Evolutionary conservation across 2,329 filamentous ascomycete genomes (phyloP).

Genomic region (Cordyceps militaris): DNA sequence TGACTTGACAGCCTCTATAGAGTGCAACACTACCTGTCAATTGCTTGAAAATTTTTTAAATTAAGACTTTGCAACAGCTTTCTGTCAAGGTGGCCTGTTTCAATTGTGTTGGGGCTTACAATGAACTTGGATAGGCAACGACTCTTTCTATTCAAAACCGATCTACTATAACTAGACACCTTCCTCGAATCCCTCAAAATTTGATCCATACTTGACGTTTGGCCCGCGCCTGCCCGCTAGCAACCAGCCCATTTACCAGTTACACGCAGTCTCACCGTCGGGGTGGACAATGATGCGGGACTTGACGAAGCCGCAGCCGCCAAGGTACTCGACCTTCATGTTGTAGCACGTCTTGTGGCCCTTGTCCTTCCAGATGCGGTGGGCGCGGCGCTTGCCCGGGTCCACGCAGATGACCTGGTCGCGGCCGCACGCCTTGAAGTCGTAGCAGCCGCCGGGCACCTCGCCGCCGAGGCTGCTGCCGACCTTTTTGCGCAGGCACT

Average conservation of each 20-base stretch:
- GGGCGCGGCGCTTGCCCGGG: slow-evolving; percentile 10
- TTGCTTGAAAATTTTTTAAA: too few species aligned
- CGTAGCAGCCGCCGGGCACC: slow-evolving; percentile 7
- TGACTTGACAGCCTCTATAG: too few species aligned
- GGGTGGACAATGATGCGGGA: slow-evolving; percentile 1
- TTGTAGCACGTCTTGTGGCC: slow-evolving; percentile 14
- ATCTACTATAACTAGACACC: too few species aligned
- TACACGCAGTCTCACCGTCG: background rate
- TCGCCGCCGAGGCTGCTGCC: background rate
- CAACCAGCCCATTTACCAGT: slow-evolving; percentile 12
- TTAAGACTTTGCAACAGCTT: too few species aligned
- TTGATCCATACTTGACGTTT: too few species aligned
- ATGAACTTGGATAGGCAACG: too few species aligned
- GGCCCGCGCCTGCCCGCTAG: too few species aligned
- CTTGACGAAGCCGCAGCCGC: slow-evolving; percentile 11
- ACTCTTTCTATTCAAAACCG: too few species aligned
- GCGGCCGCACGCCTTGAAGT: slow-evolving; percentile 9
- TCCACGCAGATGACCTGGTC: slow-evolving; percentile 14
- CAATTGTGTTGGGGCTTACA: too few species aligned
- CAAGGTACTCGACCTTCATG: background rate
- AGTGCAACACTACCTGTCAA: too few species aligned
- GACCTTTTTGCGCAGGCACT: background rate
- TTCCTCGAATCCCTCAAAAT: too few species aligned
- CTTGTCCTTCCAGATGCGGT: slow-evolving; percentile 15
- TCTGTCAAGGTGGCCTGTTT: too few species aligned